Evolutionary conservation across 192 early-diverging fungal species (phyloP).

Genomic region (Podila epicladia): DNA sequence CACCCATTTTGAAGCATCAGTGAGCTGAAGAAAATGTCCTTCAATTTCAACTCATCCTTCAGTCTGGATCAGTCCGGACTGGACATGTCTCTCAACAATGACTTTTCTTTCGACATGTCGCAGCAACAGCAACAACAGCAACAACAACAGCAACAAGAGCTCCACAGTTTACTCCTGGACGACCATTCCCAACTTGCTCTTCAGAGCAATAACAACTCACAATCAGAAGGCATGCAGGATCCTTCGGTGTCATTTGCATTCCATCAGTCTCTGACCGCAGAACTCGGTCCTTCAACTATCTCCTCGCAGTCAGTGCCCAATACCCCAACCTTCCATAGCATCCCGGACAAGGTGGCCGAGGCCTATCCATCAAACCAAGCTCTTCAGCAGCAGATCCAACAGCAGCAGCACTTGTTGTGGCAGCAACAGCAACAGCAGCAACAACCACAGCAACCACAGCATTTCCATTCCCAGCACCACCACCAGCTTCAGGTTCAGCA

Average conservation of each 20-base stretch:
- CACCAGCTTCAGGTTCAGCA: slow-evolving; percentile 14
- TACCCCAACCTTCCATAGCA: slow-evolving; percentile 33
- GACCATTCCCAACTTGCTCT: neutral
- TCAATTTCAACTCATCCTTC: slow-evolving; percentile 30
- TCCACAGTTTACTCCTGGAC: slow-evolving; percentile 32
- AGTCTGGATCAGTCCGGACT: slow-evolving; percentile 28
- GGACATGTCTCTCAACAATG: slow-evolving; percentile 31
- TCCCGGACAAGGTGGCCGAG: slow-evolving; percentile 26
- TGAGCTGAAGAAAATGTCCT: slow-evolving; percentile 6
- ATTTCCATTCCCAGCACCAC: slow-evolving; percentile 21
- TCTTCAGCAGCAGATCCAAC: slow-evolving; percentile 24
- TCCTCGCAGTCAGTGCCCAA: slow-evolving; percentile 27
- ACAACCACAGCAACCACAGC: neutral
- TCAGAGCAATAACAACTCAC: neutral
- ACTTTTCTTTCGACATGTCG: slow-evolving; percentile 34
- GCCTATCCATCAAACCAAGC: slow-evolving; percentile 15
- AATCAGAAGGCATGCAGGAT: slow-evolving; percentile 4
- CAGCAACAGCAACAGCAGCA: slow-evolving; percentile 22
- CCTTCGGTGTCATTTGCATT: slow-evolving; percentile 21
- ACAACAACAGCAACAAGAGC: slow-evolving; percentile 15
- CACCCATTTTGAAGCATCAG: neutral
- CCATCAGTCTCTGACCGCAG: slow-evolving; percentile 21
- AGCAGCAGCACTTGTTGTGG: slow-evolving; percentile 12
- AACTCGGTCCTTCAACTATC: slow-evolving; percentile 10
- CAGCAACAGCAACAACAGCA: slow-evolving; percentile 18